Conservation (phyloP, 2,329 filamentous ascomycete species). For the Aurifilum marmelostoma region DNA sequence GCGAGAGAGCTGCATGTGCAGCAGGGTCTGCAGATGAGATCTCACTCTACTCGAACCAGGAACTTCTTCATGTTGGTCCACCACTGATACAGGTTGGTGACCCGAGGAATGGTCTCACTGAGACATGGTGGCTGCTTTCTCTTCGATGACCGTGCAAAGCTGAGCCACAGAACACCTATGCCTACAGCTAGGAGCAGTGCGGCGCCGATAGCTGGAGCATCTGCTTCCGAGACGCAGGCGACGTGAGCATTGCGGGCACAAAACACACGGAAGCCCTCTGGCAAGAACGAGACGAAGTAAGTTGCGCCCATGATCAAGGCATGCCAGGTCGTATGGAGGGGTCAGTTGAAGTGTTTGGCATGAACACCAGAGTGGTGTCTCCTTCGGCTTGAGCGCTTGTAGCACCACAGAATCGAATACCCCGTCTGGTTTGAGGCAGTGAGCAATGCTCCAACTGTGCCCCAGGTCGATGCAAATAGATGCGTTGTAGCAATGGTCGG, state of each 20-base stretch:
- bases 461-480: not conserved
- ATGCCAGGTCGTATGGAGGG: not conserved
- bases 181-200: not conserved
- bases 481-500: not conserved
- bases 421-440: not conserved
- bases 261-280: not conserved
- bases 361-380: not conserved
- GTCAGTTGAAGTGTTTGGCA: not conserved
- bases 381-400: not conserved
- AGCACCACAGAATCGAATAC: not conserved
- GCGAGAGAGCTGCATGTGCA: not conserved
- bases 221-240: not conserved
- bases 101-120: constrained; percentile 6
- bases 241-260: not conserved
- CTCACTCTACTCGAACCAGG: constrained; percentile 2
- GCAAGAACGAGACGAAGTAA: not conserved
- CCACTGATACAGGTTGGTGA: constrained; percentile 13
- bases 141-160: not conserved
- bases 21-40: not conserved
- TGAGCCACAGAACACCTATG: not conserved
- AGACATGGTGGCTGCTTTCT: constrained; percentile 12
- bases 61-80: constrained; percentile 14
- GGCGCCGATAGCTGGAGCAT: not conserved
- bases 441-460: not conserved
- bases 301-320: not conserved